Base-by-base conservation (phyloP, 192 early-diverging fungal genomes). In the Jimgerdemannia flammicorona region DNA sequence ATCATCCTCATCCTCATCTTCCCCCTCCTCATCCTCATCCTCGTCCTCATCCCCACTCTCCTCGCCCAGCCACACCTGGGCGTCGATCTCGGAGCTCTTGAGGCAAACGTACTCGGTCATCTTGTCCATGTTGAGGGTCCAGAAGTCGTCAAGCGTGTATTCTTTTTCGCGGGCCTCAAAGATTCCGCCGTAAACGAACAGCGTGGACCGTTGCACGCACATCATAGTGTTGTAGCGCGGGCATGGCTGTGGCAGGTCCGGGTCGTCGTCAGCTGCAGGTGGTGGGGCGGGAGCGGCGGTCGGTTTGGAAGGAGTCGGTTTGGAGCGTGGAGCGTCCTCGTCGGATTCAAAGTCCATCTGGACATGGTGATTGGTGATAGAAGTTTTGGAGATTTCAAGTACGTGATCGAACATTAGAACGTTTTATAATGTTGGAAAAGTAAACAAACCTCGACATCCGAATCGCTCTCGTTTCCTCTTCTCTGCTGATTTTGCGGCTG, bases 201-300 rank as follows among this genome's bases (percentile, higher is more conserved):
- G 75, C 6, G 76, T 83, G 17, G 82, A 85, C 49, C 84, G 83
- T 19, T 83, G 78, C 18, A 91, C 87, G 4, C 84, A 81, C 80
- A 92, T 70, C 91, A 92, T 93, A 11, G 87, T 77, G 76, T 91
- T 92, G 75, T 89, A 93, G 3, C 92, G 85, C 8, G 89, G 87
- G 18, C 87, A 82, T 2, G 91, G 91, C 67, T 79, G 75, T 41
- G 80, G 43, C 0, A 76, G 73, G 59, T 86, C 84, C 18, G 74
- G 69, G 29, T 74, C 73, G 59, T 85, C 78, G 1, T 78, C 74
- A 0, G 72, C 72, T 42, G 84, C 63, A 40, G n/a, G 42, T 59
- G 75, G 72, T 8, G 73, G 39, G 7, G 44, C 6, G 10, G 40
- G 69, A 11, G 69, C 67, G 19, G 44, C 70, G 14, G 14, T 2